These are phyloP conservation scores for Schizopora paradoxa DNA, from an alignment of 1,284 basidiomycete species.

Conservation along the genomic window DNA sequence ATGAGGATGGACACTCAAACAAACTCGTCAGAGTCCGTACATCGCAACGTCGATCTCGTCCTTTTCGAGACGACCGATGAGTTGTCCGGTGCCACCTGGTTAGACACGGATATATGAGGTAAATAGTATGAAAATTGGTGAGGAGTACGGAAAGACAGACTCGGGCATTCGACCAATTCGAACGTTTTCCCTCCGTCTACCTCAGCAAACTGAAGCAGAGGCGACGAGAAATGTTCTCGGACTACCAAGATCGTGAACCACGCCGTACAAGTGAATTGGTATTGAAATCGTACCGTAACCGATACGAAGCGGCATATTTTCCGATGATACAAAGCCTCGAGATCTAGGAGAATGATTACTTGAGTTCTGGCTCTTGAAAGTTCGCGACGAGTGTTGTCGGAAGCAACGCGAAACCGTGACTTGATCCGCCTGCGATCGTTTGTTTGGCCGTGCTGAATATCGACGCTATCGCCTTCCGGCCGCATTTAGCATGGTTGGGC, in stretches of 20 bases:
- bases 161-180: slow-evolving; percentile 84
- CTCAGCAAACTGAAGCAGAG: slow-evolving; percentile 73
- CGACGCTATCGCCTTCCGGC: background rate
- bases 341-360: too few species aligned
- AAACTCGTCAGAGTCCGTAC: slow-evolving; percentile 36
- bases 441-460: background rate
- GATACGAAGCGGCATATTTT: slow-evolving; percentile 37
- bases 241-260: slow-evolving; percentile 38
- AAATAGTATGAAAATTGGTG: background rate
- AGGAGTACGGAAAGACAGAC: slow-evolving; percentile 36
- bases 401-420: slow-evolving; percentile 1
- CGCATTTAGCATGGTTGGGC: background rate
- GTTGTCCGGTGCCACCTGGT: slow-evolving; percentile 84
- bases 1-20: slow-evolving; percentile 6
- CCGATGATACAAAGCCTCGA: background rate
- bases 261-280: background rate
- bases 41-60: slow-evolving; percentile 89
- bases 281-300: slow-evolving; percentile 35
- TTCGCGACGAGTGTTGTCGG: background rate
- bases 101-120: slow-evolving; percentile 1
- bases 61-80: slow-evolving; percentile 77
- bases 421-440: slow-evolving; percentile 1
- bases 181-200: slow-evolving; percentile 68
- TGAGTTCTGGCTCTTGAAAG: too few species aligned
- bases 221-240: slow-evolving; percentile 88